Conservation (phyloP, 371 early-diverging fungal species). For the Haplosporangium sp. region DNA sequence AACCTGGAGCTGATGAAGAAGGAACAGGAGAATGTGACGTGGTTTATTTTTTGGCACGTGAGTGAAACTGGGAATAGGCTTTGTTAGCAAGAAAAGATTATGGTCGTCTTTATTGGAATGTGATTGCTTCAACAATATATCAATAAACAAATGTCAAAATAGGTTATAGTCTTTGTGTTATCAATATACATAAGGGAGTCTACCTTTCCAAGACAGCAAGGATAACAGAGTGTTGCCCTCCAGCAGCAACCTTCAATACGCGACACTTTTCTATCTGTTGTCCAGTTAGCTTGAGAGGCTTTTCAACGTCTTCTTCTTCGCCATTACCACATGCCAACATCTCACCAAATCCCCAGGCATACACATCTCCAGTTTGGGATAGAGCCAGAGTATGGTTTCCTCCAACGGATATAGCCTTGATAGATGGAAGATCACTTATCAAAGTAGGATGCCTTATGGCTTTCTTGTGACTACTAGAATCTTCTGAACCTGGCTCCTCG, state of each 20-base stretch:
- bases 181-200: neutral
- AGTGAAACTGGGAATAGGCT: too few species aligned
- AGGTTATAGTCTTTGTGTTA: too few species aligned
- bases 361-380: slow-evolving; percentile 75
- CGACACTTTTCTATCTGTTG: slow-evolving; percentile 54
- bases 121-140: too few species aligned
- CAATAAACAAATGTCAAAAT: too few species aligned
- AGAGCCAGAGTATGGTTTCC: slow-evolving; percentile 89
- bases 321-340: slow-evolving; percentile 82
- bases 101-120: too few species aligned
- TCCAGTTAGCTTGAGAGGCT: slow-evolving; percentile 39
- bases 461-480: slow-evolving; percentile 61
- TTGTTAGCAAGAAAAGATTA: too few species aligned
- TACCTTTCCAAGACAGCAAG: slow-evolving; percentile 52
- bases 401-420: slow-evolving; percentile 83
- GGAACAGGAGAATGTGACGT: neutral
- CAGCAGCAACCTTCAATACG: slow-evolving; percentile 72
- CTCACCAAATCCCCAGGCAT: slow-evolving; percentile 94
- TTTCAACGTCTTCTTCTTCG: slow-evolving; percentile 71
- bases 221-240: slow-evolving; percentile 82
- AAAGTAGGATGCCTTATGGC: slow-evolving; percentile 70
- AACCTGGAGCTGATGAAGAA: neutral
- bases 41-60: neutral
- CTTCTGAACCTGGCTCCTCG: slow-evolving; percentile 55
- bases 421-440: slow-evolving; percentile 60